Evolutionary conservation across 371 early-diverging fungal species (phyloP), one percentile per base, ranked within the genome.

Genomic region (Dentiscutata heterogama): DNA sequence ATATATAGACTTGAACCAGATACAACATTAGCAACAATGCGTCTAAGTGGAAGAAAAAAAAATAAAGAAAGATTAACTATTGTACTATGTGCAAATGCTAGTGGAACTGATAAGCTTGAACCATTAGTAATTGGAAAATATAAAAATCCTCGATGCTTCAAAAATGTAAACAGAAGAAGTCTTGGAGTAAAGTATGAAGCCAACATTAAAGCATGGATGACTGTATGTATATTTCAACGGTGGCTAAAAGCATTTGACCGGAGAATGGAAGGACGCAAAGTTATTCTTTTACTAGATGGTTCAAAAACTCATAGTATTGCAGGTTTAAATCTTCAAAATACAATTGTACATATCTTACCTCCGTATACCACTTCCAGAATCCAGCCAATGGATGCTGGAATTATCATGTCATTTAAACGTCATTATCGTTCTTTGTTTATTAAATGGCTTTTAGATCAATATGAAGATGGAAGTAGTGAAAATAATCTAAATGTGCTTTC

Each of bases 261-360:
- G n/a, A 13, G n/a, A 56, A 56, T 56, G 56, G 18, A 56, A 18
- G 56, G 56, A 56, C 11, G 56, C 56, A 77, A 77, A 5, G 54
- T 77, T 22, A 2, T 77, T 51, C 51, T 77, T 35, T 51, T 77
- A 39, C 18, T 64, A 63, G 64, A 77, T 64, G 63, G 63, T 77
- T 7, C 50, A 63, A 16, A 25, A 63, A 46, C 54, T 31, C 78
- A 77, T 64, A 39, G 61, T 22, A 77, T 42, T 42, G 54, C 61
- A 31, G 22, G 2, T 63, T 22, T n/a, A 16, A 63, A 64, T 14
- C 63, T 77, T 22, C 18, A 77, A 31, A 63, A 27, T 77, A 13
- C 46, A n/a, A 1, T 42, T n/a, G 16, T 77, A 20, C 3, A 77
- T 56, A 63, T 77, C 63, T 46, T 77, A 39, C 50, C 63, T 22